Conservation (phyloP, 2,329 filamentous ascomycete species). For the Phyllosticta citribraziliensis region DNA sequence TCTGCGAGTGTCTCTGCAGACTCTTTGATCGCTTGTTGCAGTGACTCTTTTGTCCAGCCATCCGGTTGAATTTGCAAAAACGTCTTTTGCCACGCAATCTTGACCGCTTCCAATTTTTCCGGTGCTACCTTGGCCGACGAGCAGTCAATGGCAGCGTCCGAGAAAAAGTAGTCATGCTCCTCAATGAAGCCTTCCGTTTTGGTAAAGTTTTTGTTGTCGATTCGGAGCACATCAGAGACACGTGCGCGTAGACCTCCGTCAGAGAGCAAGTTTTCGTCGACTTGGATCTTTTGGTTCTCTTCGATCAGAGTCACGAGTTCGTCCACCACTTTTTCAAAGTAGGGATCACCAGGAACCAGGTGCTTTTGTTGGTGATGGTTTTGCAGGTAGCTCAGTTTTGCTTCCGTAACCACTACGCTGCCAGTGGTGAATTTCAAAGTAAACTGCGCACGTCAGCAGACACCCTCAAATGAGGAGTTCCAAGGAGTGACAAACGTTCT, state of each 20-base stretch:
- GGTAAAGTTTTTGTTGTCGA: constrained; percentile 49
- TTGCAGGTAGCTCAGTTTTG: constrained; percentile 75
- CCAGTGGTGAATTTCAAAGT: constrained; percentile 83
- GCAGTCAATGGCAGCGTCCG: not conserved
- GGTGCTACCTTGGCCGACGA: not conserved
- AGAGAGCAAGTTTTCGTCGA: constrained; percentile 9
- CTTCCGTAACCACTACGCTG: constrained; percentile 70
- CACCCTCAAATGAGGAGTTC: too few species aligned
- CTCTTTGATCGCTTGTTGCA: not conserved
- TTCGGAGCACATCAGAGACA: constrained; percentile 34
- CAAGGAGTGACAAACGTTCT: constrained; percentile 44
- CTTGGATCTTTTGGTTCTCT: constrained; percentile 1
- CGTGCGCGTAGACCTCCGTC: constrained; percentile 31
- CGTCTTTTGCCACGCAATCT: not conserved
- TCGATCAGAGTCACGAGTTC: constrained; percentile 21
- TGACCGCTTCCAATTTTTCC: not conserved
- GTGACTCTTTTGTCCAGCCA: not conserved
- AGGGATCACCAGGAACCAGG: constrained; percentile 35
- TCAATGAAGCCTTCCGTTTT: constrained; percentile 46
- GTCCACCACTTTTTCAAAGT: constrained; percentile 28
- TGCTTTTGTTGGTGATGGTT: constrained; percentile 47
- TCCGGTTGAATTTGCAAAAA: not conserved
- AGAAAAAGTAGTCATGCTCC: constrained; percentile 51
- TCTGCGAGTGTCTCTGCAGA: not conserved
- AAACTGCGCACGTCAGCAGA: constrained; percentile 43